phyloP scores from a whole-genome alignment of 192 early-diverging fungal species.

The Rhizoclosmatium sp. region DNA sequence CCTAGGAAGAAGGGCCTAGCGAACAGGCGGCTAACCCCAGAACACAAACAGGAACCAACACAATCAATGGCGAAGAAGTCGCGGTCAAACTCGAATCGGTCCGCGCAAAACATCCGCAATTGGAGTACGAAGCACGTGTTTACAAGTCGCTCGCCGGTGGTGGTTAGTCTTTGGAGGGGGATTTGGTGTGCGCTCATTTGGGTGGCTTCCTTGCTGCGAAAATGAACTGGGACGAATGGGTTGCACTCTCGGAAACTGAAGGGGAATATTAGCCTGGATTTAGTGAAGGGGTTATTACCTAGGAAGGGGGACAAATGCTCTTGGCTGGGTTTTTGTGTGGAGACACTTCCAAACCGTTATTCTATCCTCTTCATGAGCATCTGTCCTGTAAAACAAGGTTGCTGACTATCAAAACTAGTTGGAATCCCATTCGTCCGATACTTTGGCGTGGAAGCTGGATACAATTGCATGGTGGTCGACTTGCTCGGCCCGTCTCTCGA shows the following conservation, averaged over 20 bases:
- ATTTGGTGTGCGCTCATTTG: no score
- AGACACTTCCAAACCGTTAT: no score
- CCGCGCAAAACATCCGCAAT: slow-evolving; percentile 94
- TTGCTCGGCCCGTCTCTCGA: slow-evolving; percentile 67
- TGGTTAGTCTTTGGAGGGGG: slow-evolving; percentile 42
- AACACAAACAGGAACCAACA: slow-evolving; percentile 72
- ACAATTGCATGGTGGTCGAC: slow-evolving; percentile 74
- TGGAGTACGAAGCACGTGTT: slow-evolving; percentile 97
- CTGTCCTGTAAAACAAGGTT: not conserved
- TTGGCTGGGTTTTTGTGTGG: no score
- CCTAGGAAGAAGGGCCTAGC: no score
- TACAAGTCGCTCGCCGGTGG: slow-evolving; percentile 95
- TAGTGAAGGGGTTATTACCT: no score
- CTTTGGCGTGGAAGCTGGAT: slow-evolving; percentile 58
- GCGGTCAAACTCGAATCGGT: slow-evolving; percentile 97
- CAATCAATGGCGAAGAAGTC: slow-evolving; percentile 93
- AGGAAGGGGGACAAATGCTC: no score
- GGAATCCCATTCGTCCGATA: slow-evolving; percentile 72
- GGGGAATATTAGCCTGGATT: no score
- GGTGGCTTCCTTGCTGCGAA: no score
- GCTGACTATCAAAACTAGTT: slow-evolving; percentile 44
- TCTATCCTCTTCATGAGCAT: no score
- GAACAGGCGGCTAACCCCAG: not conserved
- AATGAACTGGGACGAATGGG: no score
- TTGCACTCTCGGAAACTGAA: no score